These are phyloP conservation scores for Tieghemostelium lacteum DNA, from an alignment of 78 protist genomes.

Conservation along the genomic window DNA sequence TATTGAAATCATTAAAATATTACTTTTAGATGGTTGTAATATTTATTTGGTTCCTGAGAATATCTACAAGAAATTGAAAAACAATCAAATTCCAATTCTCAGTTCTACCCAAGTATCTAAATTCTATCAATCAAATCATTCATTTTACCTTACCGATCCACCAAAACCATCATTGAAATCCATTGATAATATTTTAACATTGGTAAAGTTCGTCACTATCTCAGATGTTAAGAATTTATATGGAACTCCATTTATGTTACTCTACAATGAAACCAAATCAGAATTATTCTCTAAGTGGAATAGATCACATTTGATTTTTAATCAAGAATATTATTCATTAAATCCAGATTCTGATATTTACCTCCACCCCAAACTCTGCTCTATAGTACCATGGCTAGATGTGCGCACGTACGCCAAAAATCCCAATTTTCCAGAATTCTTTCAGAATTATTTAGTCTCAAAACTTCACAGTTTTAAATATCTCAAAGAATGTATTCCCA, in stretches of 20 bases:
- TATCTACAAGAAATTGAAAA: background rate
- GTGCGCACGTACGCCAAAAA: background rate
- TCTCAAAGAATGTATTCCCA: background rate
- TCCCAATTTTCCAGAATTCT: constrained; percentile 6
- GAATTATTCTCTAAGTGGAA: background rate
- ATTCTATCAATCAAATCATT: background rate
- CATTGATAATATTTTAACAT: background rate
- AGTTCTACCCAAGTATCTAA: background rate
- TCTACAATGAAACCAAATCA: background rate
- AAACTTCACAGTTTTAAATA: background rate
- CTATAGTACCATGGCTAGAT: background rate
- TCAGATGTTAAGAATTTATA: background rate
- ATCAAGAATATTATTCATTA: background rate
- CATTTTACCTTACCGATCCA: background rate
- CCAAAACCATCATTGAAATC: constrained; percentile 1
- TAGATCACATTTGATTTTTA: background rate
- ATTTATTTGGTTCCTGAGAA: background rate
- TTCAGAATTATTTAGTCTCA: background rate
- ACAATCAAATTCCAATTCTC: background rate
- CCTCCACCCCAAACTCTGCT: background rate
- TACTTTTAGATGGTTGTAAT: background rate
- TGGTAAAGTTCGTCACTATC: background rate
- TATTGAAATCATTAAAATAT: constrained; percentile 3
- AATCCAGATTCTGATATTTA: background rate
- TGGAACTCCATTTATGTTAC: constrained; percentile 8